These are phyloP conservation scores for Psilocybe subaeruginosa DNA, from an alignment of 768 basidiomycete species.

Conservation along the genomic window DNA sequence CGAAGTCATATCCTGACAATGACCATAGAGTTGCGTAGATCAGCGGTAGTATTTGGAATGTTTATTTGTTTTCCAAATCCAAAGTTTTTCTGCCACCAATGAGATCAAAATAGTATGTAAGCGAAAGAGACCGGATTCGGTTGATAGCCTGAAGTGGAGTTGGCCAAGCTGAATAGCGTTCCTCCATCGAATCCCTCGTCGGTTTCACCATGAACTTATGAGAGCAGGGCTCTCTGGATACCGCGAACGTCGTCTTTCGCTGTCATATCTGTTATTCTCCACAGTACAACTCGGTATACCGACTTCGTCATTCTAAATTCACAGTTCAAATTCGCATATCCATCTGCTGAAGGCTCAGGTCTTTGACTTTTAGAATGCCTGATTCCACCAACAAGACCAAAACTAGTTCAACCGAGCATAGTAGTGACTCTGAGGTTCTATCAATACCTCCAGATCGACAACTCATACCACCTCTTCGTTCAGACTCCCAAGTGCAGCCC, in stretches of 20 bases:
- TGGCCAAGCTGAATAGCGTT: conserved; percentile 9
- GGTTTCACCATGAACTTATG: conserved; percentile 34
- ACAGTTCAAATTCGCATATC: neutral
- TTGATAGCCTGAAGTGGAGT: conserved; percentile 17
- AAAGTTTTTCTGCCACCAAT: conserved; percentile 4
- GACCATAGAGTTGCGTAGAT: too few species aligned
- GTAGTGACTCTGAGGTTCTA: conserved; percentile 27
- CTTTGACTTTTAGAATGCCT: conserved; percentile 19
- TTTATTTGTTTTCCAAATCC: neutral
- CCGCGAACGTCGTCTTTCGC: conserved; percentile 15
- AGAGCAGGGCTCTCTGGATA: conserved; percentile 36
- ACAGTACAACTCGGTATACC: conserved; percentile 1
- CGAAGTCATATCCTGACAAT: too few species aligned
- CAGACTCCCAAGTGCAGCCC: conserved; percentile 51
- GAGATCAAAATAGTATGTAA: conserved; percentile 16
- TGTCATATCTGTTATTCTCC: conserved; percentile 4
- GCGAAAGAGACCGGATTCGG: conserved; percentile 15
- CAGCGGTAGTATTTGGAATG: neutral
- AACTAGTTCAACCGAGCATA: conserved; percentile 3
- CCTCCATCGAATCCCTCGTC: conserved; percentile 17
- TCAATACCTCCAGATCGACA: conserved; percentile 58
- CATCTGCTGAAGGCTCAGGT: neutral
- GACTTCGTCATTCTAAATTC: conserved; percentile 7
- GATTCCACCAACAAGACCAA: conserved; percentile 17
- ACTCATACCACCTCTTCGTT: conserved; percentile 60